Evolutionary conservation across 2,329 filamentous ascomycete genomes (phyloP), one percentile per base, ranked within the genome.

Genomic region (Colletotrichum lupini): DNA sequence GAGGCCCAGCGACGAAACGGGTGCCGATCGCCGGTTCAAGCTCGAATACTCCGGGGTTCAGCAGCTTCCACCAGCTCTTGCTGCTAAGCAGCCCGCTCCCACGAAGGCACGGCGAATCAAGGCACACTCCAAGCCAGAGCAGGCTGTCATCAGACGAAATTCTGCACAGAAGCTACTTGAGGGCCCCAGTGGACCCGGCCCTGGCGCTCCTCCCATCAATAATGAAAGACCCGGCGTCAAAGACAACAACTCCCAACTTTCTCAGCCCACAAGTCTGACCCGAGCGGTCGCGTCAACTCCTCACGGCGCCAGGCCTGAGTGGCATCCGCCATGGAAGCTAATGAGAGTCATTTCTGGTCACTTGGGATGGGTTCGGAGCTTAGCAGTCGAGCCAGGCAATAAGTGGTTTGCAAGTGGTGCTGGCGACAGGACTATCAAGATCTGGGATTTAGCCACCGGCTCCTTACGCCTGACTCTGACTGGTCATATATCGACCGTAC

Each of bases 321-420:
- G 97, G 97, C 97, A 99, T 82, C 91, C 95, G 74, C 97, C 97
- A 14, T 99, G 97, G 97, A 98, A 98, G 88, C 88, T 98, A 73
- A 97, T 98, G 93, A 91, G 97, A 74, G 97, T 99, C 74, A 98
- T 99, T 76, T 98, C 95, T 0, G 97, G 97, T 19, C 97, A 98
- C 81, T 84, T 99, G 77, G 97, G 97, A 30, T 99, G 97, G 97
- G 97, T 99, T 75, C 89, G 95, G 74, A 91, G 91, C 77, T 85
- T 98, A 78, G 94, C 96, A 1, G 94, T 98, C 61, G 97, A 99
- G 83, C 97, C 97, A 1, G 94, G 94, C 79, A 99, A 99, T 83
- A 91, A 98, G 82, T 99, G 95, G 95, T 99, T 99, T 82, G 97
- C 95, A 24, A 97, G 94, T 78, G 97, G 97, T 74, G 95, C 96